Evolutionary conservation across 1,284 basidiomycete species (phyloP), one percentile per base, ranked within the genome.

Genomic region (Spongiforma sp.): DNA sequence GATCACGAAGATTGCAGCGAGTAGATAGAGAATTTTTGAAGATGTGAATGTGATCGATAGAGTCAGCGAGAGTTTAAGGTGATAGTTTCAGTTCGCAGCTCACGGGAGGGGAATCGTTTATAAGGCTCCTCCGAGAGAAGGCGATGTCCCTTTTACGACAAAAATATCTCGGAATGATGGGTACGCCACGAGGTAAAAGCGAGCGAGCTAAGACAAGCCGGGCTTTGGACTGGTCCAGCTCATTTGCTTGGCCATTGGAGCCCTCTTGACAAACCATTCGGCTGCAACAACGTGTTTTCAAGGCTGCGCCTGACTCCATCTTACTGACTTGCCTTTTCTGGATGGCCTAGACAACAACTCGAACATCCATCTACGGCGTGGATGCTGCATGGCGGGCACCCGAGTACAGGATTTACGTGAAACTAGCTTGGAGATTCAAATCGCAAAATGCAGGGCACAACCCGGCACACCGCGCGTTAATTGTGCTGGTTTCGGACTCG

Each of bases 21-120:
- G 57, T 62, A 77, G 58, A 65, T 72, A 68, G 50, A 70, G 60
- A 77, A 78, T 78, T 66, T 73, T 73, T 73, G 67, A 50, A 57
- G 59, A 67, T 59, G 56, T 43, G n/a, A 26, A 52, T 43, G 50
- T 60, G 37, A 65, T 64, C 63, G 57, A 65, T 61, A 50, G 57
- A 56, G 60, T 73, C 59, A 63, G 67, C 33, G 60, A 36, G 61
- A 59, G 65, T 50, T 59, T 28, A 59, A 59, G 63, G 60, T 17
- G 65, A 70, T 65, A 66, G 30, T 53, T 60, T 66, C 55, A n/a
- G 46, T 66, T 66, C 53, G 26, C 57, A 33, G n/a, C 68, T 64
- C 68, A 66, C 65, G 41, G 59, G 58, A 59, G 55, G 52, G 37
- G 59, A 43, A 65, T 62, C 62, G 67, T 60, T 77, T 75, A 71